phyloP scores from a whole-genome alignment of 192 early-diverging fungal species.

The Jimgerdemannia flammicorona region DNA sequence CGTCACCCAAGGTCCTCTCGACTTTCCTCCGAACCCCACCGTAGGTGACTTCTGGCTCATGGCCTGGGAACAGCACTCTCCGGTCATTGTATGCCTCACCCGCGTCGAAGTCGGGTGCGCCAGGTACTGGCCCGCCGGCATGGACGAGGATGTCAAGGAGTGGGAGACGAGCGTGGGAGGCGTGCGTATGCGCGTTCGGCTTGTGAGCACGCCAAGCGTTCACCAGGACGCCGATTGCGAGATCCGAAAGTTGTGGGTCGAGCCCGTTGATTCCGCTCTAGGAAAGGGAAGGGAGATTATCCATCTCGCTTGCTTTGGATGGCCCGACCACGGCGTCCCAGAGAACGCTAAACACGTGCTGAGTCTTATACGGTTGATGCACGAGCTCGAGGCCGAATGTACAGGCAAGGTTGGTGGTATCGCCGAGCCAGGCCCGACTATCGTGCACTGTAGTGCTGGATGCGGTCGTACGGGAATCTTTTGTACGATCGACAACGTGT shows the following conservation, averaged over 20 bases:
- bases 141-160: conserved; percentile 23
- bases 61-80: conserved; percentile 71
- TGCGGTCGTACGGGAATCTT: conserved; percentile 86
- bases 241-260: conserved; percentile 20
- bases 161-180: not conserved
- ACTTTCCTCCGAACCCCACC: conserved; percentile 43
- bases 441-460: conserved; percentile 87
- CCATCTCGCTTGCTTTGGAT: conserved; percentile 74
- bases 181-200: not conserved
- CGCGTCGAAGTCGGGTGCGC: conserved; percentile 80
- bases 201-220: conserved; percentile 4
- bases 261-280: conserved; percentile 15
- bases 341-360: conserved; percentile 49
- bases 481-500: conserved; percentile 59
- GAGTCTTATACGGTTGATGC: conserved; percentile 28
- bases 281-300: conserved; percentile 33
- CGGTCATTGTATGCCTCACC: conserved; percentile 89
- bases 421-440: conserved; percentile 47
- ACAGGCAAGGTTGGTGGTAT: conserved; percentile 17
- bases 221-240: conserved; percentile 13
- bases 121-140: conserved; percentile 76
- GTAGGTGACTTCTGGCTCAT: conserved; percentile 88
- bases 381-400: conserved; percentile 3
- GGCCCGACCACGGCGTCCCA: conserved; percentile 82
- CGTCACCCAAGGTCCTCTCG: conserved; percentile 85